These are phyloP conservation scores for Capsicum pubescens DNA, from an alignment of 257 asterid species.

Conservation along the genomic window DNA sequence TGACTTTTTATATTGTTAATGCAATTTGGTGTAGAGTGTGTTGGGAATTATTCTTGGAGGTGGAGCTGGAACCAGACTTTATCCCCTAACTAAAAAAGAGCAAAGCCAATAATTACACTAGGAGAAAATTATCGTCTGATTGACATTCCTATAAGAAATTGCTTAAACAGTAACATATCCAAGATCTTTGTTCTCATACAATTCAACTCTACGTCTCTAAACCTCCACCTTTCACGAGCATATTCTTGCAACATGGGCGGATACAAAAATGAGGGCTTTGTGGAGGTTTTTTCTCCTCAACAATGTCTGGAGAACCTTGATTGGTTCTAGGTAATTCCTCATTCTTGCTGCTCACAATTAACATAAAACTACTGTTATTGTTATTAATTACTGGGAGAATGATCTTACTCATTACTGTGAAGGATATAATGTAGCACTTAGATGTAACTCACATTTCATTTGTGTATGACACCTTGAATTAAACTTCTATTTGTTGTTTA, in stretches of 20 bases:
- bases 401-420: neutral
- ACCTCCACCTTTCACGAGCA: conserved; percentile 93
- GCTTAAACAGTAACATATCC: conserved; percentile 87
- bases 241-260: conserved; percentile 94
- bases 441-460: neutral
- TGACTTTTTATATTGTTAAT: neutral
- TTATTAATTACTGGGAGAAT: neutral
- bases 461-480: neutral
- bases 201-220: conserved; percentile 94
- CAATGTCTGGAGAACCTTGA: conserved; percentile 97
- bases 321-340: conserved; percentile 79
- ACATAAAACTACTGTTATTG: neutral
- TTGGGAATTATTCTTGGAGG: conserved; percentile 95
- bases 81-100: conserved; percentile 92
- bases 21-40: conserved; percentile 66
- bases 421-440: conserved; percentile 14
- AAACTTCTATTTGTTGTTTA: neutral
- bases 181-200: conserved; percentile 95
- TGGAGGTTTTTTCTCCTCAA: conserved; percentile 98
- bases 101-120: conserved; percentile 95
- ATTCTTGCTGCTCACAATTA: neutral
- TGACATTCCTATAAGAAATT: conserved; percentile 96
- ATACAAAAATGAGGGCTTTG: conserved; percentile 89
- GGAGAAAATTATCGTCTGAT: conserved; percentile 93
- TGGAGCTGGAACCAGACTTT: conserved; percentile 96